A percentile compares a stretch with the other conserved stretches of the same genome.
phyloP scores from a whole-genome alignment of 1,284 basidiomycete genomes.

The Exobasidium rhododendri region DNA sequence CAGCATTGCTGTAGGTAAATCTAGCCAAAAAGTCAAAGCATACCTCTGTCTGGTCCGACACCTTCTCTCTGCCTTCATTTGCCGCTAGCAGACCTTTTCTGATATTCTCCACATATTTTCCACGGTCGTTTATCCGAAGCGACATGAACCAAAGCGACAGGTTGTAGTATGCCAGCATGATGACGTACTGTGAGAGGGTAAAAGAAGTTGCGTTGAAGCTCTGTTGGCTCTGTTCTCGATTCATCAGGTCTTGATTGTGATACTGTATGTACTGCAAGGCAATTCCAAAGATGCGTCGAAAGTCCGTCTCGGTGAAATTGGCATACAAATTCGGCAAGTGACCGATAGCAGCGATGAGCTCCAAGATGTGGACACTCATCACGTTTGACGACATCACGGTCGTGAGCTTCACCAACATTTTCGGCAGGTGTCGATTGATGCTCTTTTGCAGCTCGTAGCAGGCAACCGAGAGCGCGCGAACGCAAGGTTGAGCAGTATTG shows the following conservation, averaged over 20 bases:
- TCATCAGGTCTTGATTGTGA: conserved; percentile 42
- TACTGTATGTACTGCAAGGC: conserved; percentile 91
- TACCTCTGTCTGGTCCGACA: conserved; percentile 90
- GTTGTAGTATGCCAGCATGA: conserved; percentile 85
- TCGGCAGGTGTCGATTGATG: conserved; percentile 71
- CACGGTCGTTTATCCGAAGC: conserved; percentile 77
- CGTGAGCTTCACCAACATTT: conserved; percentile 81
- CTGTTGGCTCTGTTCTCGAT: conserved; percentile 22
- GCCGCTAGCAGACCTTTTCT: conserved; percentile 81
- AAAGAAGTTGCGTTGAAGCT: conserved; percentile 60
- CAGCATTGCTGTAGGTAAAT: conserved; percentile 89
- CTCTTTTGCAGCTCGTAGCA: conserved; percentile 84
- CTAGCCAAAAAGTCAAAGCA: conserved; percentile 97
- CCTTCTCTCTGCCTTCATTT: conserved; percentile 70
- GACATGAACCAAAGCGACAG: conserved; percentile 96
- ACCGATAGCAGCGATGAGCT: conserved; percentile 83
- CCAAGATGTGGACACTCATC: conserved; percentile 92
- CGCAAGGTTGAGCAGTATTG: conserved; percentile 82
- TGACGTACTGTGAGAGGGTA: conserved; percentile 91
- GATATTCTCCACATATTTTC: conserved; percentile 79
- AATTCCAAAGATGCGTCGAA: conserved; percentile 90
- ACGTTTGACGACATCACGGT: conserved; percentile 92
- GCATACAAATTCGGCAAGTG: conserved; percentile 75
- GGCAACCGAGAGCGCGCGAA: conserved; percentile 83
- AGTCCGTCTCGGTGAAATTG: conserved; percentile 90